Evolutionary conservation across 768 basidiomycete species (phyloP).

Genomic region (Boletus vinaceobasis): DNA sequence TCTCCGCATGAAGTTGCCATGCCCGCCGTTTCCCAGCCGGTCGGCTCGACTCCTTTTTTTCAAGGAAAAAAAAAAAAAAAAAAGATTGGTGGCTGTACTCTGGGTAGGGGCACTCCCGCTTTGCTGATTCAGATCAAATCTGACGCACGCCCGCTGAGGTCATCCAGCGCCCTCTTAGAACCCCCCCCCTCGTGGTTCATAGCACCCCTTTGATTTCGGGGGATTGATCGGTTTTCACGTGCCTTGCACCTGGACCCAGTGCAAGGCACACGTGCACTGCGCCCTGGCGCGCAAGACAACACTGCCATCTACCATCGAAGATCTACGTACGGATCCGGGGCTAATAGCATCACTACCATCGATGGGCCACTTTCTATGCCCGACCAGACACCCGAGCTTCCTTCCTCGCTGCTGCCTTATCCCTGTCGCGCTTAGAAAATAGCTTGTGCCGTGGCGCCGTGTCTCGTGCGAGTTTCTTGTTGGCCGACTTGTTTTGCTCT

Average conservation of each 20-base stretch:
- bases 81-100: background rate
- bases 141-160: background rate
- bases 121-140: background rate
- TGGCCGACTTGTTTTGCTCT: constrained; percentile 88
- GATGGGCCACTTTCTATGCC: constrained; percentile 15
- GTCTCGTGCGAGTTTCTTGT: constrained; percentile 67
- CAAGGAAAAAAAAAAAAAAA: background rate
- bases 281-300: constrained; percentile 13
- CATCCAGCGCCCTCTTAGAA: constrained; percentile 13
- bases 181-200: constrained; percentile 25
- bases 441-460: constrained; percentile 65
- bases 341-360: constrained; percentile 5
- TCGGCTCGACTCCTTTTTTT: constrained; percentile 10
- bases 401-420: constrained; percentile 54
- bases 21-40: constrained; percentile 22
- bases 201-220: constrained; percentile 27
- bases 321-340: constrained; percentile 1
- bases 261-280: constrained; percentile 19
- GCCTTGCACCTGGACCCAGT: constrained; percentile 25
- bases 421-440: constrained; percentile 81
- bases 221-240: constrained; percentile 30
- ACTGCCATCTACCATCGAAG: constrained; percentile 12
- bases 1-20: constrained; percentile 32
- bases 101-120: no score
- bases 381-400: constrained; percentile 36